Percentiles rank a stretch among this genome's conserved stretches.
phyloP scores from a whole-genome alignment of 2,329 filamentous ascomycete genomes.

The Hypoxylon rubiginosum region DNA sequence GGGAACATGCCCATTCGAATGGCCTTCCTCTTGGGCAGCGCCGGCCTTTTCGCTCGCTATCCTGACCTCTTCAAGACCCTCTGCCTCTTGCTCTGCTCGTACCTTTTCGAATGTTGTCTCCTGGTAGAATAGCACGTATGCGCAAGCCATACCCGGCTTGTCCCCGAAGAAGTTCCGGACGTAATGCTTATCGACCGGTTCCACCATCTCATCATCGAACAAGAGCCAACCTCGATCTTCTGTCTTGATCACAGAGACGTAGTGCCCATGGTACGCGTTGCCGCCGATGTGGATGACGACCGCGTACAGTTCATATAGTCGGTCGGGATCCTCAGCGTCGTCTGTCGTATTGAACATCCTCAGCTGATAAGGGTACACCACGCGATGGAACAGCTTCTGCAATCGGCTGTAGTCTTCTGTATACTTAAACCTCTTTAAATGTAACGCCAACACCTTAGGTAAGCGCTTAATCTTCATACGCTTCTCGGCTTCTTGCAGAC shows the following conservation, averaged over 20 bases:
- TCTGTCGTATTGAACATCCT: conserved; percentile 98
- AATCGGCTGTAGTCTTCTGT: conserved; percentile 94
- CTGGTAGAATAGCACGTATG: conserved; percentile 98
- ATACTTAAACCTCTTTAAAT: conserved; percentile 98
- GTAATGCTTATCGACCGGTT: conserved; percentile 96
- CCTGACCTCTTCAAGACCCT: conserved; percentile 75
- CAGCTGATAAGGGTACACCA: conserved; percentile 96
- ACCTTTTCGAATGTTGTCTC: conserved; percentile 81
- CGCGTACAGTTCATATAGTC: conserved; percentile 95
- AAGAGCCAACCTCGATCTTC: conserved; percentile 95
- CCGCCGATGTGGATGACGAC: conserved; percentile 98
- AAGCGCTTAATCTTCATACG: conserved; percentile 98
- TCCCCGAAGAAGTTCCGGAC: conserved; percentile 98
- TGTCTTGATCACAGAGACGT: conserved; percentile 97
- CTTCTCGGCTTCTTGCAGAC: conserved; percentile 97
- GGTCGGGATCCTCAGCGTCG: conserved; percentile 92
- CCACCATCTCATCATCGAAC: conserved; percentile 98
- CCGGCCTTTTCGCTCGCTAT: conserved; percentile 70
- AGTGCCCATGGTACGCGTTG: conserved; percentile 97
- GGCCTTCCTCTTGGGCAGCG: conserved; percentile 63
- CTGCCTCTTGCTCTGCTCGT: conserved; percentile 84
- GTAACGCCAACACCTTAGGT: conserved; percentile 90
- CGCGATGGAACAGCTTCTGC: conserved; percentile 96
- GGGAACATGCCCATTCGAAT: conserved; percentile 58
- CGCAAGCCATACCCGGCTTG: conserved; percentile 89